Conservation (phyloP, 2,329 filamentous ascomycete genomes). For the Aspergillus aculeatinus region DNA sequence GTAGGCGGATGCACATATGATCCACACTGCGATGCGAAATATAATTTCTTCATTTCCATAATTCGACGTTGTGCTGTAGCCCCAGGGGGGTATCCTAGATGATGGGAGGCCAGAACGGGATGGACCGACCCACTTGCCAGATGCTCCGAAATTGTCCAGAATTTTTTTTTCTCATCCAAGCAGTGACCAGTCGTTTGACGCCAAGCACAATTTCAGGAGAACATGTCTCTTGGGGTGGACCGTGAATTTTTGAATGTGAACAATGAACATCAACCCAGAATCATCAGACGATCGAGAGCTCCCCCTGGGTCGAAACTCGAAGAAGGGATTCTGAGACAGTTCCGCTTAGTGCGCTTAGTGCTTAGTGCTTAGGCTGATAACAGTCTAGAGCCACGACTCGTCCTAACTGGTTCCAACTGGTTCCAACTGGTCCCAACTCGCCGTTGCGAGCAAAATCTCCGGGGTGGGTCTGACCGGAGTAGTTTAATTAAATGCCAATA, state of each 20-base stretch:
- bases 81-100: not conserved
- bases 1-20: constrained; percentile 11
- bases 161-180: not conserved
- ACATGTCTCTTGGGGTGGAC: not conserved
- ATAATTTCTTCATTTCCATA: not conserved
- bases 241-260: not conserved
- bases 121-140: not conserved
- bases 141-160: not conserved
- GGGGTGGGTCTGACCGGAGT: constrained; percentile 3
- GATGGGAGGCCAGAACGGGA: not conserved
- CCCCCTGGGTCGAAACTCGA: not conserved
- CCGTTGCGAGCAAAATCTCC: not conserved
- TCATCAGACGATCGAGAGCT: not conserved
- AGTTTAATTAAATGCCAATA: constrained; percentile 8
- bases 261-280: too few species aligned
- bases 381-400: not conserved
- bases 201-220: not conserved
- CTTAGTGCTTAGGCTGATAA: not conserved
- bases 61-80: not conserved
- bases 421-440: too few species aligned
- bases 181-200: not conserved
- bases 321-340: not conserved
- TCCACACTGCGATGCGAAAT: not conserved
- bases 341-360: not conserved
- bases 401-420: too few species aligned